Evolutionary conservation across 371 early-diverging fungal species (phyloP), one percentile per base, ranked within the genome.

Genomic region (Smittium culicis): DNA sequence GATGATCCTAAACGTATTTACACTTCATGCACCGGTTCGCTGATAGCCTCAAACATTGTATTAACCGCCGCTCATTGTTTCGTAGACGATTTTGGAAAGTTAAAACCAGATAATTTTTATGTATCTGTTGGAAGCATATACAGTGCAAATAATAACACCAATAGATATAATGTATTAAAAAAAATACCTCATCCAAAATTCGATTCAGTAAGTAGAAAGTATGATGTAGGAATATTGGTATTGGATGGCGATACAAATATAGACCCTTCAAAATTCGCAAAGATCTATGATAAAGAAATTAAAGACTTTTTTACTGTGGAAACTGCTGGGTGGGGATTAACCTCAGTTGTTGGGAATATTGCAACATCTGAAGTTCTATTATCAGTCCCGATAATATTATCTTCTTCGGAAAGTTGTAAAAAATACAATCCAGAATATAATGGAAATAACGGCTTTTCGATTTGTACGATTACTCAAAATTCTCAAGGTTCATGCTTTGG

Each of bases 201-300:
- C 56, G 54, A 54, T 54, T 61, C 65, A 68, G 25, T 5, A 29
- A 27, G 55, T 3, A 63, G 71, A 33, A 25, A 27, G 17, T 57
- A 69, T 66, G 78, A 78, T 59, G 69, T 78, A 28, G 76, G 74
- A 17, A n/a, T n/a, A n/a, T 35, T 78, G 29, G 64, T 78, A 0
- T 59, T 70, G 20, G 61, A 75, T 33, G 34, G 35, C 35, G 28
- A 58, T 2, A 67, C 34, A 24, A 58, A 72, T 14, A 68, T 69
- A 11, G 57, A 65, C 0, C 57, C 65, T 2, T 63, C 71, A 1
- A 35, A 31, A 2, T 61, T 61, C 33, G 66, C 56, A 58, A 68
- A 67, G 57, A 57, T 78, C 24, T 71, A 74, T 60, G n/a, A 55
- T 25, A 72, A 76, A 24, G 31, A 64, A 0, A 67, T 64, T 57